phyloP scores from a whole-genome alignment of 2,329 filamentous ascomycete species.

The Arthroderma uncinatum region DNA sequence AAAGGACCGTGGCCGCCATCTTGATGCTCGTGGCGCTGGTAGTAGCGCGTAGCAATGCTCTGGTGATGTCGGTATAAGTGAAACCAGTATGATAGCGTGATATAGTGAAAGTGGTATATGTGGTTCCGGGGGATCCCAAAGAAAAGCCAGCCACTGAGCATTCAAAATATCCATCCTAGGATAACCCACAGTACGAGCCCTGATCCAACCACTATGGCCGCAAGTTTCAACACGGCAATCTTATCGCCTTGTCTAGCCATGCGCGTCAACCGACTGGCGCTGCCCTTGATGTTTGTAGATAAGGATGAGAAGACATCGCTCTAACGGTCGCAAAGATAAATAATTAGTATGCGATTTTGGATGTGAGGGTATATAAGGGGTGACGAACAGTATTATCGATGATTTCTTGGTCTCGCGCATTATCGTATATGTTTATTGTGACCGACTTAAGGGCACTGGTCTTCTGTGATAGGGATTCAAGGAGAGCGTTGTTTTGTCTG shows the following conservation, averaged over 20 bases:
- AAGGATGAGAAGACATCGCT: conserved; percentile 87
- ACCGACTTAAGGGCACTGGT: conserved; percentile 85
- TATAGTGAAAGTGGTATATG: neutral
- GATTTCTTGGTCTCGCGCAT: conserved; percentile 74
- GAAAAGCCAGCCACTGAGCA: conserved; percentile 20
- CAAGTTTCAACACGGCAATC: conserved; percentile 78
- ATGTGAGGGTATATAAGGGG: neutral
- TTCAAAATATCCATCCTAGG: conserved; percentile 49
- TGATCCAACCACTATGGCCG: conserved; percentile 63
- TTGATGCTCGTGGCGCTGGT: neutral
- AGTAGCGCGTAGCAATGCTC: too few species aligned
- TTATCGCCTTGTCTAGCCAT: conserved; percentile 91
- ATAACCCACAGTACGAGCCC: conserved; percentile 69
- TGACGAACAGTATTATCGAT: conserved; percentile 70
- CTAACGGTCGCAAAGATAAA: conserved; percentile 33
- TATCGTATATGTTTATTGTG: conserved; percentile 96
- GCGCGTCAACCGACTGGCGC: conserved; percentile 65
- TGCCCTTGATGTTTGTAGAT: conserved; percentile 69
- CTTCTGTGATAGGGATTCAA: conserved; percentile 82
- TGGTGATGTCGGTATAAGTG: too few species aligned
- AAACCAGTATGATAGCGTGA: neutral
- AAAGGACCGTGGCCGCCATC: neutral
- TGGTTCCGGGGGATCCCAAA: neutral
- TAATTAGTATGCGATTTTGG: neutral
- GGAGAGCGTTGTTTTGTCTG: conserved; percentile 80